Evolutionary conservation across 305 asterid genomes (phyloP), one percentile per base, ranked within the genome.

Genomic region (Fraxinus latifolia): DNA sequence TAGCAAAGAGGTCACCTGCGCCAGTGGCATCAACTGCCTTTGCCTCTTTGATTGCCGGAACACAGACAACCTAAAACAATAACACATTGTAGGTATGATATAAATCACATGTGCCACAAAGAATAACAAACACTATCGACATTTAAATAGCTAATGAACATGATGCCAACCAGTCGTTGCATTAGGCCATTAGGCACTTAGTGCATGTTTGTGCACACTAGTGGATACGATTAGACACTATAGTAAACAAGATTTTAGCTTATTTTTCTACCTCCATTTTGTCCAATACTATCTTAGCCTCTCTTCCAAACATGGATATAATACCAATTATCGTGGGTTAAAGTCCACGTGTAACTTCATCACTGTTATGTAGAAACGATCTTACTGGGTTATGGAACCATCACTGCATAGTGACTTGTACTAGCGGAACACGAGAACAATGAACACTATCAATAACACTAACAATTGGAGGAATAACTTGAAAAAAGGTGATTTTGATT

Each of bases 1-100:
- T 85, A 0, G 98, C 99, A 72, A 96, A 96, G 25, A 96, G 95
- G 88, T 96, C 99, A 5, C 99, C 99, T 0, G 99, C 99, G 75
- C 99, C 99, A 0, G 99, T 96, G 68, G 99, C 97, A 85, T 96
- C 98, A 15, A 88, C 87, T 0, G 96, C 96, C 87, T 90, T 93
- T 1, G 90, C 50, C 84, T 92, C 92, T 15, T 97, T 96, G 1
- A 91, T 90, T 67, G 99, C 98, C 9, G 97, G 96, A 32, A 96
- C 91, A 9, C 87, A 90, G 5, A 90, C 99, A 77, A 94, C 91
- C 99, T 93, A 58, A 68, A 71, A 42, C 9, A 3, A 32, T 31
- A 31, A 17, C 60, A 65, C 17, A 36, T 29, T 29, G 4, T 29
- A 15, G 5, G 12, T 29, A 14, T 5, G 19, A 70, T 70, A n/a